phyloP scores from a whole-genome alignment of 176 grass and related monocot genomes.

The Oryza nivara region DNA sequence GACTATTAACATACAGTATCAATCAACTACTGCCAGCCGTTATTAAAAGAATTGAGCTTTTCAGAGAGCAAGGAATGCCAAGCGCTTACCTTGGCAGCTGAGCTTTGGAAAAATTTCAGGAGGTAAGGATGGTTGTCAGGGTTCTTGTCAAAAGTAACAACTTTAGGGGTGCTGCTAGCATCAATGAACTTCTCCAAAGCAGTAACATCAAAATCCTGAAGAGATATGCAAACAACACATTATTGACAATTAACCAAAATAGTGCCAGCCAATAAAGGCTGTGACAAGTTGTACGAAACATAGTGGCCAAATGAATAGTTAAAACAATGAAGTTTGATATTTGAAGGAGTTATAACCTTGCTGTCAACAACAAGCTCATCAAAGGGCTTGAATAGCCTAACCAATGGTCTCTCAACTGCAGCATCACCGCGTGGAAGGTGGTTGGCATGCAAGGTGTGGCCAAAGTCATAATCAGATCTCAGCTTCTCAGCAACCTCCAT shows the following conservation, averaged over 20 bases:
- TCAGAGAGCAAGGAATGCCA: background rate
- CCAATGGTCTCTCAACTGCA: constrained; percentile 56
- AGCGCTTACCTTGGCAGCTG: constrained; percentile 62
- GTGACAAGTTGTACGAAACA: background rate
- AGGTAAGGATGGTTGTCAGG: constrained; percentile 83
- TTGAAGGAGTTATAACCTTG: constrained; percentile 50
- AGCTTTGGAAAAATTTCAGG: constrained; percentile 74
- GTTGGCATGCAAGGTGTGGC: constrained; percentile 67
- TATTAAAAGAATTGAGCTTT: background rate
- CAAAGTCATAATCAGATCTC: constrained; percentile 79
- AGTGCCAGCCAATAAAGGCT: background rate
- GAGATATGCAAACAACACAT: constrained; percentile 1
- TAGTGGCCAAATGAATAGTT: background rate
- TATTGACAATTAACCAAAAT: background rate
- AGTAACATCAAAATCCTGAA: constrained; percentile 80
- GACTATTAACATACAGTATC: background rate
- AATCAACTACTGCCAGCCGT: background rate
- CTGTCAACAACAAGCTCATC: constrained; percentile 90
- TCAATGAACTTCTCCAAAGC: constrained; percentile 83
- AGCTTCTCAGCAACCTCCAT: constrained; percentile 85
- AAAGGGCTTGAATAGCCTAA: constrained; percentile 91
- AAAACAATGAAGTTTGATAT: constrained; percentile 2
- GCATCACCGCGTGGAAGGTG: constrained; percentile 80
- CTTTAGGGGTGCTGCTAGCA: constrained; percentile 64
- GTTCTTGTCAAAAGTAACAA: constrained; percentile 83